A percentile compares a stretch with the other conserved stretches of the same genome.
These are phyloP conservation scores for Theileria orientalis DNA, from an alignment of 169 alveolate species.

Conservation along the genomic window DNA sequence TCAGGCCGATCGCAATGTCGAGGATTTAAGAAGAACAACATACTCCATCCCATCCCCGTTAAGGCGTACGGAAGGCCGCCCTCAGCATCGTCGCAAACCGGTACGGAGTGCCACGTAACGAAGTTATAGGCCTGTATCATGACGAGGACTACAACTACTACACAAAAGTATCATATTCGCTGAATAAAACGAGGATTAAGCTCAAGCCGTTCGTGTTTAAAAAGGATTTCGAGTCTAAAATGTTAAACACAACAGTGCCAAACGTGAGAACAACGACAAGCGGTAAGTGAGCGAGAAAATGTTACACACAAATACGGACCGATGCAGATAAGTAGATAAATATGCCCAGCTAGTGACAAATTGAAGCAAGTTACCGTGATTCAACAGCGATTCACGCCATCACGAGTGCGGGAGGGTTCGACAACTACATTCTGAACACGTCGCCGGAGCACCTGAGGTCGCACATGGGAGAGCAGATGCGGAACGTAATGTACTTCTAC, in stretches of 20 bases:
- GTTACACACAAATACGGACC: no score
- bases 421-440: conserved; percentile 80
- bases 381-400: conserved; percentile 81
- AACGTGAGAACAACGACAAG: conserved; percentile 81
- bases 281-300: conserved; percentile 44
- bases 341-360: no score
- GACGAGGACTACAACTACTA: conserved; percentile 85
- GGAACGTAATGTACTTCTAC: conserved; percentile 81
- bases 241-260: conserved; percentile 76
- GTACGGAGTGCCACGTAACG: conserved; percentile 18
- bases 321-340: no score
- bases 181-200: conserved; percentile 74
- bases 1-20: conserved; percentile 58
- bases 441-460: conserved; percentile 87
- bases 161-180: conserved; percentile 79
- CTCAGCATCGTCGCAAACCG: conserved; percentile 86
- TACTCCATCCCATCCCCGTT: conserved; percentile 85
- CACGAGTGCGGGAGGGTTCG: conserved; percentile 86
- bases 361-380: no score
- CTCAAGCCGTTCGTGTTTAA: conserved; percentile 76
- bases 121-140: conserved; percentile 72
- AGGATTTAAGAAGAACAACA: conserved; percentile 80
- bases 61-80: conserved; percentile 87
- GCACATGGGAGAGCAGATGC: conserved; percentile 80
- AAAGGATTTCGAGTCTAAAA: conserved; percentile 69